Evolutionary conservation across 805 yeast species (phyloP).

Genomic region (Lachancea sp.): DNA sequence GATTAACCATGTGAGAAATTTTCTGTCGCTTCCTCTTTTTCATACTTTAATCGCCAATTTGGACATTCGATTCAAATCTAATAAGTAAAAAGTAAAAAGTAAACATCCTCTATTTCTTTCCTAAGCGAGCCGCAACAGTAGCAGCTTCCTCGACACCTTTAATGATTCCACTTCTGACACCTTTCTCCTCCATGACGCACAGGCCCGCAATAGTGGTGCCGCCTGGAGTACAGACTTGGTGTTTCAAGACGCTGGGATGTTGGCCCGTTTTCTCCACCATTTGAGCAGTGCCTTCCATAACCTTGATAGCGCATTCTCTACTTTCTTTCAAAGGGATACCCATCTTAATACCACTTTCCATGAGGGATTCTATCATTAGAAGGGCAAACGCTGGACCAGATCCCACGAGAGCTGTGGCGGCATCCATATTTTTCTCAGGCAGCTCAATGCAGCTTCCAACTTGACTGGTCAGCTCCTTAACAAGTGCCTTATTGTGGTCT

Average conservation of each 20-base stretch:
- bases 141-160: slow-evolving; percentile 91
- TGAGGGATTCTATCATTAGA: slow-evolving; percentile 81
- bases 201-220: slow-evolving; percentile 97
- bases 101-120: slow-evolving; percentile 39
- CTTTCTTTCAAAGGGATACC: slow-evolving; percentile 86
- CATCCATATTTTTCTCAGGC: slow-evolving; percentile 93
- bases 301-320: slow-evolving; percentile 82
- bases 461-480: slow-evolving; percentile 45
- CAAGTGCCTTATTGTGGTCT: slow-evolving; percentile 33
- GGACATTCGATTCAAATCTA: no score
- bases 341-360: slow-evolving; percentile 91
- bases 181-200: slow-evolving; percentile 84
- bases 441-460: slow-evolving; percentile 57
- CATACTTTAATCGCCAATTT: no score
- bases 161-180: slow-evolving; percentile 80
- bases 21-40: no score
- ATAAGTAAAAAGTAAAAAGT: no score
- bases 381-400: slow-evolving; percentile 95
- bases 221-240: slow-evolving; percentile 92
- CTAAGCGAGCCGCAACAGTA: slow-evolving; percentile 57
- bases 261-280: slow-evolving; percentile 77
- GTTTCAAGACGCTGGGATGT: slow-evolving; percentile 84
- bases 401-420: slow-evolving; percentile 90
- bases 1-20: neutral
- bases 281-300: slow-evolving; percentile 87